These are phyloP conservation scores for Solanum chaucha DNA, from an alignment of 257 asterid genomes.

Conservation along the genomic window DNA sequence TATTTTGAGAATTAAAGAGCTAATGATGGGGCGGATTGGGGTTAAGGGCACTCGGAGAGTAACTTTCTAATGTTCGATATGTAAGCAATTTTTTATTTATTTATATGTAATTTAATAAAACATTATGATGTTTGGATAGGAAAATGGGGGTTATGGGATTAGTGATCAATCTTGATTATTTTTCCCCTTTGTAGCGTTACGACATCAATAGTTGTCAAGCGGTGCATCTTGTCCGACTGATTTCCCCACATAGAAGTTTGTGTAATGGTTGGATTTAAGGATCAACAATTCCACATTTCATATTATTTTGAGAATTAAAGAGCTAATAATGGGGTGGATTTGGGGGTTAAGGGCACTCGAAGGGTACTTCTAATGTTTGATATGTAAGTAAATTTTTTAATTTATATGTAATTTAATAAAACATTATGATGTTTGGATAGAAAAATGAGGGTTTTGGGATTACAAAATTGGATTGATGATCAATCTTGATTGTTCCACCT, in stretches of 20 bases:
- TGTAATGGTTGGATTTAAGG: not conserved
- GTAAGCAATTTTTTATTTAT: not conserved
- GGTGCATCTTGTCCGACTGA: not conserved
- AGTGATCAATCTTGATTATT: not conserved
- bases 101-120: too few species aligned
- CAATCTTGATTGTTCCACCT: not conserved
- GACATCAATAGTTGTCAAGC: too few species aligned
- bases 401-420: too few species aligned
- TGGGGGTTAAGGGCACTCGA: not conserved
- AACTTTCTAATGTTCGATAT: not conserved
- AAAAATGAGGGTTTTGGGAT: not conserved
- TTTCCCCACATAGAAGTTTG: not conserved
- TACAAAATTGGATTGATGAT: not conserved
- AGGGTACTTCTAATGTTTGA: not conserved
- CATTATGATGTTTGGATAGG: not conserved
- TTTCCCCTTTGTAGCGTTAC: not conserved
- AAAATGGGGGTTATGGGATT: not conserved
- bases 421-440: not conserved
- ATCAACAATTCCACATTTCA: not conserved
- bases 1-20: not conserved
- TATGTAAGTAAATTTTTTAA: too few species aligned
- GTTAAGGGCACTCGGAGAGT: not conserved
- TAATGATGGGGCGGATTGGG: not conserved
- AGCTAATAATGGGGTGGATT: not conserved
- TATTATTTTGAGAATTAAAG: not conserved